A percentile compares a stretch with the other conserved stretches of the same genome.
Evolutionary conservation across 2,329 filamentous ascomycete genomes (phyloP).

Genomic region (Acrodontium crateriforme): DNA sequence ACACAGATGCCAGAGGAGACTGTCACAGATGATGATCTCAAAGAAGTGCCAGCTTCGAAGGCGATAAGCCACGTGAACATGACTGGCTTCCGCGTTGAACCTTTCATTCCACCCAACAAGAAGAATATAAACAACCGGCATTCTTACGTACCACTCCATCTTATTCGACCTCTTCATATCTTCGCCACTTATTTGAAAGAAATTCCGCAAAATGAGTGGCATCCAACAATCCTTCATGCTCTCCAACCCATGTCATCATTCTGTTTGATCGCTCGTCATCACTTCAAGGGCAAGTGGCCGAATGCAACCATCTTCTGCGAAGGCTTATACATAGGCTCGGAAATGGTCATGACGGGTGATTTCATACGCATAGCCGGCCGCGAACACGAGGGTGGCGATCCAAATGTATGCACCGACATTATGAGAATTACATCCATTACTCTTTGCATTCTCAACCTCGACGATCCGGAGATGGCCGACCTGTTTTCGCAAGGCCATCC

Average conservation of each 20-base stretch:
- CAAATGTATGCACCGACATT: conserved; percentile 41
- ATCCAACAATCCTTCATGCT: conserved; percentile 42
- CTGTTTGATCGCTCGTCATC: conserved; percentile 38
- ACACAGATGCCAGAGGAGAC: conserved; percentile 35
- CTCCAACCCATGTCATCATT: conserved; percentile 39
- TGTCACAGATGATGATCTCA: conserved; percentile 33
- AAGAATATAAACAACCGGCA: conserved; percentile 34
- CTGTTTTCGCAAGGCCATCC: too few species aligned
- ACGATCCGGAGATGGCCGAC: too few species aligned
- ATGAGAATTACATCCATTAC: conserved; percentile 41
- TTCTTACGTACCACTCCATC: conserved; percentile 40
- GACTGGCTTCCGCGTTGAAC: conserved; percentile 43
- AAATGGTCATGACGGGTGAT: conserved; percentile 42
- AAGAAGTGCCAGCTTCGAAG: conserved; percentile 25
- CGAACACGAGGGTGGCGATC: conserved; percentile 12
- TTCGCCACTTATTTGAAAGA: conserved; percentile 37
- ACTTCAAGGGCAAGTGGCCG: conserved; percentile 42
- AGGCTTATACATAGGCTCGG: conserved; percentile 43
- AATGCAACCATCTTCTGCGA: conserved; percentile 38
- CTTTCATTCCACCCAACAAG: conserved; percentile 32
- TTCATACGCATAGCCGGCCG: conserved; percentile 32
- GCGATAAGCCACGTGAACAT: conserved; percentile 33
- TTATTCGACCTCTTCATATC: conserved; percentile 41
- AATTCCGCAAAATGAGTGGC: conserved; percentile 28
- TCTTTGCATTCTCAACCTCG: conserved; percentile 35